Evolutionary conservation across 306 rosid species (phyloP), one percentile per base, ranked within the genome.

Genomic region (Pterocarpus santalinus): DNA sequence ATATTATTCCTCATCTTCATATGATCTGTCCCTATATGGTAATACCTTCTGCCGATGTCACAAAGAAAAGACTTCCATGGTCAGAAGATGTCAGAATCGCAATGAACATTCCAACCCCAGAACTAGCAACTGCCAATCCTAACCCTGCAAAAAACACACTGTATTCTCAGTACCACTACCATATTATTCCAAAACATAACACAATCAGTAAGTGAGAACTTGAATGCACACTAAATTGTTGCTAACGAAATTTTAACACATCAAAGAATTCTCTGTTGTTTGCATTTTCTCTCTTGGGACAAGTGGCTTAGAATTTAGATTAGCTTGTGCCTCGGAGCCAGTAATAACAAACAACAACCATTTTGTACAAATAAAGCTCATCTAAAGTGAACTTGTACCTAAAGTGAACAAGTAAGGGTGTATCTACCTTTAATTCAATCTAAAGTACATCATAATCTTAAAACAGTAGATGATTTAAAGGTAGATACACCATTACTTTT

Each of bases 1-100:
- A 81, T 61, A 74, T 47, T 51, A 58, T 72, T 81, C 41, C 84
- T 62, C 84, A 58, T 64, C 90, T 87, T 72, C 88, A 60, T 67
- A 72, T 41, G 80, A 63, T 64, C 74, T 72, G 58, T 71, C 15
- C 68, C 62, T 68, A 64, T 73, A 73, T 12, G 70, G 65, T 79
- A 63, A 69, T 83, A 83, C 90, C 85, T 83, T 85, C 83, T n/a
- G 28, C 58, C 17, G 30, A 51, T 33, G 52, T 65, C 76, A 39
- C 60, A 41, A 66, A 33, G 69, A 64, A 14, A 53, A 60, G 8
- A 22, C 34, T 9, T 80, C 56, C 78, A 76, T 28, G 44, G 65
- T 57, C 39, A 78, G 57, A 55, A 82, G 78, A 61, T 72, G 71
- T 76, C 76, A 68, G 57, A 65, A 43, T 17, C 60, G 69, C 68